Evolutionary conservation across 192 early-diverging fungal genomes (phyloP).

Genomic region (Funneliformis geosporum): DNA sequence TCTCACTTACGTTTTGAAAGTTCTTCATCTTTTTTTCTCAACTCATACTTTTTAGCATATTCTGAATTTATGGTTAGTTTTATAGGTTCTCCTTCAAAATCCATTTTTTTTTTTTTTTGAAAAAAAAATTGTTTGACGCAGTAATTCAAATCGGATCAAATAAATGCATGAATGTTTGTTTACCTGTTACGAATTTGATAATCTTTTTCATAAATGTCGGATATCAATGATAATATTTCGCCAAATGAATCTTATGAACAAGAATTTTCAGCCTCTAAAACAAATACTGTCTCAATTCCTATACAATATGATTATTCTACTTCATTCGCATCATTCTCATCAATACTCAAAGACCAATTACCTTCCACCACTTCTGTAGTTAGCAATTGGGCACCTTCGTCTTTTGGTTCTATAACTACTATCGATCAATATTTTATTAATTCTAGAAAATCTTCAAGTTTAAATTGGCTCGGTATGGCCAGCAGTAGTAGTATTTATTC

Average conservation of each 20-base stretch:
- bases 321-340: neutral
- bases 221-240: neutral
- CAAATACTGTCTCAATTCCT: neutral
- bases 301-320: neutral
- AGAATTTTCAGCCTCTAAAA: neutral
- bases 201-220: neutral
- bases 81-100: slow-evolving; percentile 37
- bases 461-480: neutral
- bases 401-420: neutral
- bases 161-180: neutral
- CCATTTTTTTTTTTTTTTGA: neutral
- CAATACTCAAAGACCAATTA: neutral
- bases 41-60: slow-evolving; percentile 67
- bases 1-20: slow-evolving; percentile 61
- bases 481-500: neutral
- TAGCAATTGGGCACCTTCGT: neutral
- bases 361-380: neutral
- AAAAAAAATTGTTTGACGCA: neutral
- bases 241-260: neutral
- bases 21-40: slow-evolving; percentile 67
- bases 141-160: neutral
- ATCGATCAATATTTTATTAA: neutral
- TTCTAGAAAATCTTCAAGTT: neutral
- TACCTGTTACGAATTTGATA: neutral
- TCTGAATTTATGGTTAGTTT: slow-evolving; percentile 47